These are phyloP conservation scores for Prasinococcaceae sp. DNA, from an alignment of 139 green algal genomes.

Conservation along the genomic window DNA sequence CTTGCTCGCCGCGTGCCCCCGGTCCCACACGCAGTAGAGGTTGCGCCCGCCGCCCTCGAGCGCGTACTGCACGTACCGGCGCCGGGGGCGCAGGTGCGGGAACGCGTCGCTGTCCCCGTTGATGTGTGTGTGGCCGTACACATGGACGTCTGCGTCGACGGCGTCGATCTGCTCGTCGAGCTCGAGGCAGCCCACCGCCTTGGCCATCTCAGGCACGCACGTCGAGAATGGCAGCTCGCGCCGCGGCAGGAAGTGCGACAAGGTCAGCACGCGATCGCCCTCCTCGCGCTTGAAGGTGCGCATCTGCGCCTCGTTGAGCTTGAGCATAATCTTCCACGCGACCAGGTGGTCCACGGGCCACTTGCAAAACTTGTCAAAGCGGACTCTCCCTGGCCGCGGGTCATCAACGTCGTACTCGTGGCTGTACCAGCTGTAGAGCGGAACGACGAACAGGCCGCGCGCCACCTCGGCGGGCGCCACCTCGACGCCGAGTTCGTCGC, in stretches of 20 bases:
- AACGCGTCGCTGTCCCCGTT: slow-evolving; percentile 3
- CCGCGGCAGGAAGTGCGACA: slow-evolving; percentile 31
- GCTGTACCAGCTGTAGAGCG: slow-evolving; percentile 24
- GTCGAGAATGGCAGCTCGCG: slow-evolving; percentile 6
- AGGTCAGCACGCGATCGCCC: slow-evolving; percentile 13
- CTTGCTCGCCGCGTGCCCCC: too few species aligned
- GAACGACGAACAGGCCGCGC: slow-evolving; percentile 21
- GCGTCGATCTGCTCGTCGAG: slow-evolving; percentile 8
- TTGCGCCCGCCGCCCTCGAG: slow-evolving; percentile 7
- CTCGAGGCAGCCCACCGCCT: slow-evolving; percentile 15
- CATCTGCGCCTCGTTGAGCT: not conserved
- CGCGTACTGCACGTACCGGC: slow-evolving; percentile 10
- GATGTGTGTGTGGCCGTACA: slow-evolving; percentile 17
- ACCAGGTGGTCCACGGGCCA: slow-evolving; percentile 17
- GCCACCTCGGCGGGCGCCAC: slow-evolving; percentile 11
- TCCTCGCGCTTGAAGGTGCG: not conserved
- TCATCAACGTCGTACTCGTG: slow-evolving; percentile 5
- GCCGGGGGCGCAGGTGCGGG: too few species aligned
- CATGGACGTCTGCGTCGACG: slow-evolving; percentile 9
- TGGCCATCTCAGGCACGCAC: slow-evolving; percentile 8
- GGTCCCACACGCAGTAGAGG: not conserved
- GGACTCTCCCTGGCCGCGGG: slow-evolving; percentile 1
- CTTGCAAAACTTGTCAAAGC: slow-evolving; percentile 25
- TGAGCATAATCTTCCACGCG: too few species aligned
- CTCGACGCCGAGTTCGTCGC: slow-evolving; percentile 14